These are phyloP conservation scores for Ascochyta fabae DNA, from an alignment of 2,329 filamentous ascomycete species.

Conservation along the genomic window DNA sequence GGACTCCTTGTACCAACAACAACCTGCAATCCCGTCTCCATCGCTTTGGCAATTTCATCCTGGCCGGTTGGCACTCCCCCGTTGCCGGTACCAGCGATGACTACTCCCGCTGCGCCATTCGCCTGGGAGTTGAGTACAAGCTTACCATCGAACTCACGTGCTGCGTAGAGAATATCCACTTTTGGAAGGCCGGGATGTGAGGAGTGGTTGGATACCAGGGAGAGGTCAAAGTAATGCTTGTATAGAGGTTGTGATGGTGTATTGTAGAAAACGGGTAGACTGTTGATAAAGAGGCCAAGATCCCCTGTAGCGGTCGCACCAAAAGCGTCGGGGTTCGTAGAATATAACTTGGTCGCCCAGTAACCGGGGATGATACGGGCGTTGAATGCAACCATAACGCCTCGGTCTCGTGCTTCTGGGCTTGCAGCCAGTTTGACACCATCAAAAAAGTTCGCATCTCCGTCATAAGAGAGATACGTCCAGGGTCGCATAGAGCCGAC, in stretches of 20 bases:
- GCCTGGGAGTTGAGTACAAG: conserved; percentile 30
- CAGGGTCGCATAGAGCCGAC: conserved; percentile 36
- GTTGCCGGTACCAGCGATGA: conserved; percentile 38
- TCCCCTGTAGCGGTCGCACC: conserved; percentile 31
- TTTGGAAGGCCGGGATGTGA: conserved; percentile 33
- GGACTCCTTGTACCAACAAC: too few species aligned
- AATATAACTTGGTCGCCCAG: conserved; percentile 32
- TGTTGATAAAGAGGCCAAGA: conserved; percentile 36
- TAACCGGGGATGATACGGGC: conserved; percentile 35
- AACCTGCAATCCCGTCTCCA: background rate
- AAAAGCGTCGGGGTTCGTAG: conserved; percentile 38
- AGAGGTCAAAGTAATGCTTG: conserved; percentile 32
- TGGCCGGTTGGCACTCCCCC: conserved; percentile 30
- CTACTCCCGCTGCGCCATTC: conserved; percentile 34
- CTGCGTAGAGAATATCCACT: conserved; percentile 41
- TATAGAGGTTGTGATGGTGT: conserved; percentile 29
- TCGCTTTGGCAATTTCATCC: background rate
- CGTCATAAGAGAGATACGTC: conserved; percentile 34
- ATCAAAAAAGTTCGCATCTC: conserved; percentile 40
- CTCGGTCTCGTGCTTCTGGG: conserved; percentile 28
- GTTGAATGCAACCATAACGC: conserved; percentile 40
- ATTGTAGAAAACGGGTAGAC: conserved; percentile 35
- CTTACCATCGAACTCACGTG: conserved; percentile 37
- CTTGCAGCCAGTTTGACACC: conserved; percentile 33
- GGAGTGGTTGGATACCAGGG: conserved; percentile 17